Conservation (phyloP, 257 asterid species). For the Gardenia jasminoides region DNA sequence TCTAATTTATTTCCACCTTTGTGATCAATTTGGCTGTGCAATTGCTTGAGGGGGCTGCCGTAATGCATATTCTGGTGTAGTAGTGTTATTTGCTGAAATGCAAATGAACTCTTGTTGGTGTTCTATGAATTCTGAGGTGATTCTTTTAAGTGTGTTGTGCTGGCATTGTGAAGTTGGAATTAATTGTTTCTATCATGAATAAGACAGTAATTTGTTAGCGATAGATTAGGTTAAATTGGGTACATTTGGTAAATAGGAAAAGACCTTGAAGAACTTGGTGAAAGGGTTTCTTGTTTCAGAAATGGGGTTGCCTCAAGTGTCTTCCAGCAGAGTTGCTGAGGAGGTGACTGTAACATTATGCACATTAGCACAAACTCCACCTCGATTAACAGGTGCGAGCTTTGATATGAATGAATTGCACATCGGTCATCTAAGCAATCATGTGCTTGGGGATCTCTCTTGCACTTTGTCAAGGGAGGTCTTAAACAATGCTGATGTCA, state of each 20-base stretch:
- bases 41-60: constrained; percentile 26
- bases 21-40: constrained; percentile 37
- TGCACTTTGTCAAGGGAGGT: constrained; percentile 50
- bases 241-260: constrained; percentile 12
- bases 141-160: not conserved
- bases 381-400: constrained; percentile 42
- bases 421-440: constrained; percentile 32
- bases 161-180: not conserved
- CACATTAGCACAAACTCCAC: constrained; percentile 47
- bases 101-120: not conserved
- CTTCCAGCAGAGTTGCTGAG: constrained; percentile 54
- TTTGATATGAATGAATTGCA: constrained; percentile 52
- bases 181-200: not conserved
- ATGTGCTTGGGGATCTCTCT: constrained; percentile 31
- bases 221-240: not conserved
- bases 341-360: constrained; percentile 54
- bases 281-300: constrained; percentile 13
- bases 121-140: not conserved
- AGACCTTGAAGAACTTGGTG: constrained; percentile 15
- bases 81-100: constrained; percentile 5
- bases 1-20: constrained; percentile 30
- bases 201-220: not conserved
- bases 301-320: constrained; percentile 86
- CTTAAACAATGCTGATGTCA: constrained; percentile 37
- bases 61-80: constrained; percentile 9